Evolutionary conservation across 495 filamentous ascomycete genomes (phyloP), one percentile per base, ranked within the genome.

Genomic region (Hypoxylon rickii): DNA sequence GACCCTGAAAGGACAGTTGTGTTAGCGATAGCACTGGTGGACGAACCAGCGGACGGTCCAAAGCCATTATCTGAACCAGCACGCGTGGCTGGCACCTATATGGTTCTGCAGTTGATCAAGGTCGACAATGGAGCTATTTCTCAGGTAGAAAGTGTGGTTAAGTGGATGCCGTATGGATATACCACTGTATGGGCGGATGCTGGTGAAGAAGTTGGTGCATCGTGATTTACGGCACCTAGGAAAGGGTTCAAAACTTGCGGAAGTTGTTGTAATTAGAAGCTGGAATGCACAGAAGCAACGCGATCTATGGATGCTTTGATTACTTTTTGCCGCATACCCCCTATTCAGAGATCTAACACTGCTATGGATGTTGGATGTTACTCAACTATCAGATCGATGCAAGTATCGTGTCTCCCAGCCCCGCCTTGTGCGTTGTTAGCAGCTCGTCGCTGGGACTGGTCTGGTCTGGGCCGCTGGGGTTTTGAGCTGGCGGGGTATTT

Each of bases 141-240:
- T 21, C 59, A 44, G 2, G 26, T 66, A 7, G 59, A 66, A 36
- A 63, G 55, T 36, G 51, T 58, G 15, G 44, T 64, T 5, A 63
- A 64, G 40, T 66, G 64, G 60, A 49, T 66, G 46, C 60, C 60
- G 1, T 64, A 42, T 20, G 64, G 64, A 38, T 66, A 66, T 32
- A 51, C 42, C 7, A 54, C 60, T 17, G 59, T 41, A 31, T 64
- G 64, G 64, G 17, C 19, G 11, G 41, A 55, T 16, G 45, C 1
- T 11, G 12, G 32, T n/a, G 36, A 21, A 22, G 20, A 13, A 32
- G 19, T 37, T n/a, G n/a, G 37, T 31, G n/a, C 12, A 29, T 49
- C n/a, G 29, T 39, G 10, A n/a, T n/a, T n/a, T n/a, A n/a, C n/a
- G n/a, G n/a, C n/a, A n/a, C n/a, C n/a, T n/a, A n/a, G n/a, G n/a